Base-by-base conservation (phyloP, 2,329 filamentous ascomycete species). In the Tolypocladium tropicale region DNA sequence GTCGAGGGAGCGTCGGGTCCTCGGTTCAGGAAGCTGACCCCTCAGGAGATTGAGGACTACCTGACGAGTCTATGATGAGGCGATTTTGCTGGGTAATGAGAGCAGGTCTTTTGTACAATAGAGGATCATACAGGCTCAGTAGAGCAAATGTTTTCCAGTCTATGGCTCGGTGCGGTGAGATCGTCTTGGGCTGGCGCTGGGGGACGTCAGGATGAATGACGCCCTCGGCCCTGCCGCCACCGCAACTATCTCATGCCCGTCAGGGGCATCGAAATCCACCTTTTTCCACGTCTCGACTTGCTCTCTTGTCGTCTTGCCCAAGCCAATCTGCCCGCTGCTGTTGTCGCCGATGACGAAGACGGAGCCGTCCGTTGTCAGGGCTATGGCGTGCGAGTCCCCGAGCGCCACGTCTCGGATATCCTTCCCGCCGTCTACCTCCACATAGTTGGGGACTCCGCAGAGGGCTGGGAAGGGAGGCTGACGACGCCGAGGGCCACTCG, bases 1-100 rank as follows among this genome's bases (percentile, higher is more conserved):
- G 89, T 95, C 12, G 88, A 93, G 67, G 89, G 89, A 60, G 89
- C 89, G 23, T 82, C 85, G 63, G 91, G 91, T 49, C 91, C 91
- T 57, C 83, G 91, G 61, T 96, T 96, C 83, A 83, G 91, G 74
- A 95, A 96, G 82, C 78, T 99, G 74, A 96, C 84, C 67, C 91
- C 95, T 68, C 90, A 96, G 76, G 94, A 99, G 78, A 97, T 99
- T 69, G 94, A 99, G 79, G 94, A 99, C 74, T 99, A 99, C 78
- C 78, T 99, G 74, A 97, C 94, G 73, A 97, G 96, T 82, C 84
- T 99, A 82, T 97, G 82, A 85, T 70, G 56, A 59, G 62, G 52
- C 54, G 58, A 59, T 58, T 52, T 52, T 61, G 60, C 58, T 52
- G 58, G 58, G 57, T 59, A 57, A 61, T 62, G 58, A 55, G 58